These are phyloP conservation scores for Syzygium syzygioides DNA, from an alignment of 441 rosid genomes.

Conservation along the genomic window DNA sequence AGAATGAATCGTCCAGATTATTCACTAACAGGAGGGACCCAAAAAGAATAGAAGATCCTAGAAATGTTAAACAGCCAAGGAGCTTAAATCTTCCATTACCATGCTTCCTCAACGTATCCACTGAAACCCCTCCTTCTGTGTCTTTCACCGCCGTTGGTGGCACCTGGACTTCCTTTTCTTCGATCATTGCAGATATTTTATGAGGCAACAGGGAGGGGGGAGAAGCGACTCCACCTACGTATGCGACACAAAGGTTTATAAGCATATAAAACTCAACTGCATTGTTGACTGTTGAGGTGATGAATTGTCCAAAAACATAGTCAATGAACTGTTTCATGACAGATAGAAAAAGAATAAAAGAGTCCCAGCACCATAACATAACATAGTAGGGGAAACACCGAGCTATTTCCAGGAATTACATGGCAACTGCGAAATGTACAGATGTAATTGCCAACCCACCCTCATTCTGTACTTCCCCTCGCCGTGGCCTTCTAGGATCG, in stretches of 20 bases:
- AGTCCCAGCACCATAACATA: not conserved
- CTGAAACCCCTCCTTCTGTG: not conserved
- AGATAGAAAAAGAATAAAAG: not conserved
- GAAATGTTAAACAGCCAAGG: not conserved
- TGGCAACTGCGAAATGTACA: conserved; percentile 90
- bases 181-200: not conserved
- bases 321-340: not conserved
- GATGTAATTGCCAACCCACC: conserved; percentile 61
- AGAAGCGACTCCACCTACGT: conserved; percentile 69
- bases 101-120: not conserved
- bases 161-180: not conserved
- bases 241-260: not conserved
- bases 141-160: conserved; percentile 5
- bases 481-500: conserved; percentile 19
- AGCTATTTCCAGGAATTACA: conserved; percentile 39
- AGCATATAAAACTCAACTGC: not conserved
- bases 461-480: conserved; percentile 38
- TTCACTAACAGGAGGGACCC: not conserved
- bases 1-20: not conserved
- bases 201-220: not conserved
- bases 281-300: not conserved
- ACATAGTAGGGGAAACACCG: not conserved
- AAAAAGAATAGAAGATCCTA: not conserved
- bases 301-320: not conserved
- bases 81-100: not conserved